A percentile compares a stretch with the other conserved stretches of the same genome.
Conservation (phyloP, 2,329 filamentous ascomycete species). For the Trichoderma citrinoviride region DNA sequence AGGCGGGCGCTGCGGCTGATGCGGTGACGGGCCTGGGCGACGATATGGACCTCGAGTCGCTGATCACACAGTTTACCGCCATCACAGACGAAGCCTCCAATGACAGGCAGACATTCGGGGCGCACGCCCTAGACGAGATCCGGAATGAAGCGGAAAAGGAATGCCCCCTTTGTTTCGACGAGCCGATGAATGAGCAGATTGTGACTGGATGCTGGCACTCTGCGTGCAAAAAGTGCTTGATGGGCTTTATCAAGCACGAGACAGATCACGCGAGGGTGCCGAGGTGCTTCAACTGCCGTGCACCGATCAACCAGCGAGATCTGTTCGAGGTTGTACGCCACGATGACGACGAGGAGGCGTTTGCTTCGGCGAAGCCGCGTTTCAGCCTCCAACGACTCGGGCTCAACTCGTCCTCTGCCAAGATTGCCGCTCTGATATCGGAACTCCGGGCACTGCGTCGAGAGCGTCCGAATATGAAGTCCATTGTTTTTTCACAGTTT, state of each 20-base stretch:
- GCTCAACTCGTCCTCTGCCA: conserved; percentile 73
- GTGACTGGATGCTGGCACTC: conserved; percentile 98
- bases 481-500: conserved; percentile 95
- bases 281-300: conserved; percentile 87
- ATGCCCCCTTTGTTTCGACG: conserved; percentile 92
- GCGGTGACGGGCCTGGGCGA: conserved; percentile 79
- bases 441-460: conserved; percentile 69
- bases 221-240: conserved; percentile 89
- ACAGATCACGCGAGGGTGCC: conserved; percentile 71
- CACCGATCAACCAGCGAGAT: conserved; percentile 75
- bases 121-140: conserved; percentile 86
- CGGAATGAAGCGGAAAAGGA: conserved; percentile 84
- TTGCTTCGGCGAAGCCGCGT: conserved; percentile 43
- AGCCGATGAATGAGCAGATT: conserved; percentile 90
- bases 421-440: conserved; percentile 75
- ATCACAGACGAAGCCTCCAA: conserved; percentile 61
- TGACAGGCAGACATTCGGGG: conserved; percentile 66
- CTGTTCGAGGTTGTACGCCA: conserved; percentile 90
- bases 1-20: conserved; percentile 71
- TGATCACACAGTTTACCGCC: conserved; percentile 81
- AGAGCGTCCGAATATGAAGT: conserved; percentile 70
- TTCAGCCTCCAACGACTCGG: conserved; percentile 62
- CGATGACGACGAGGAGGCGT: conserved; percentile 54
- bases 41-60: conserved; percentile 88
- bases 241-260: conserved; percentile 86